Base-by-base conservation (phyloP, 1,284 basidiomycete species). In the Melanopsichium pennsylvanicum region DNA sequence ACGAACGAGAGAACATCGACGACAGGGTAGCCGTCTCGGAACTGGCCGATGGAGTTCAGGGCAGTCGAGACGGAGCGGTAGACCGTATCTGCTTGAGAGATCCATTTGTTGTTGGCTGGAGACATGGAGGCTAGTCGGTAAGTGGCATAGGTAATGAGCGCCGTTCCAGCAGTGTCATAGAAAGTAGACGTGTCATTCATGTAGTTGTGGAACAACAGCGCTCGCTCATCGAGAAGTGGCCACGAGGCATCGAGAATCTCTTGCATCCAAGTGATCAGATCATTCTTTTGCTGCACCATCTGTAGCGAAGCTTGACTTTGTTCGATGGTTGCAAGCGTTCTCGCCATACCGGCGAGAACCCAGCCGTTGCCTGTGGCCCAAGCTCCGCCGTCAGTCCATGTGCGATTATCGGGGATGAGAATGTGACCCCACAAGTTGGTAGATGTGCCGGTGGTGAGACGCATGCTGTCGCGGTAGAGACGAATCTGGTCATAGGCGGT, bases 341-440 rank as follows among this genome's bases (percentile, higher is more conserved):
- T 87, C 5, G 90, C 83, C 85, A 92, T 92, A 0, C 91, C 92
- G 4, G 88, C 89, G 0, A 90, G 88, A 0, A 88, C 91, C 92
- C 91, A 93, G 0, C 84, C 91, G 50, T 93, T 92, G 0, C 92
- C 90, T 10, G 90, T 90, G 0, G 1, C 88, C 89, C 37, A 84
- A 54, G 75, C 90, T 86, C 49, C 69, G 9, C 40, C 49, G 38
- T 85, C 84, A 10, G 56, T 41, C 63, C 71, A 72, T 7, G 50
- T 55, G 3, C 41, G 29, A 35, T 52, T 63, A 25, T 63, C 56
- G 2, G 62, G 64, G n/a, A 62, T 41, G 22, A 43, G 22, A 36
- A 80, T 79, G 46, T 80, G 77, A 5, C 67, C 70, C 66, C 72
- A 76, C 19, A 79, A 45, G 3, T 57, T 48, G 21, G 80, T 82